A percentile compares a stretch with the other conserved stretches of the same genome.
Evolutionary conservation across 495 filamentous ascomycete species (phyloP).

Genomic region (Pseudotulostoma volvatum): DNA sequence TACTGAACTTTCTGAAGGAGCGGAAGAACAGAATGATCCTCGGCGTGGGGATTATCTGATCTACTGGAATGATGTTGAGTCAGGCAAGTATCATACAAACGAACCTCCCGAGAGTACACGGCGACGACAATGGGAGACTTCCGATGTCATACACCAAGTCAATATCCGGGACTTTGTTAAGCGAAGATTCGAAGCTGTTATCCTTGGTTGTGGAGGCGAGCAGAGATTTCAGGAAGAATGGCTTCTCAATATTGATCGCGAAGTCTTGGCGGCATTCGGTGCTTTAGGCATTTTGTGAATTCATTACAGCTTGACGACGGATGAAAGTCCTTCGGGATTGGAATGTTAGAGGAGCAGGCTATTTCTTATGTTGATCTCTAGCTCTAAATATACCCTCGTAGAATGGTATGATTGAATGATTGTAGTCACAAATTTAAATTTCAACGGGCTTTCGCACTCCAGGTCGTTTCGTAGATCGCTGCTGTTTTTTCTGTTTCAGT

Average conservation of each 20-base stretch:
- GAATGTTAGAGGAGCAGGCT: too few species aligned
- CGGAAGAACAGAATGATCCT: slow-evolving; percentile 24
- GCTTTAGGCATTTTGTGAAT: slow-evolving; percentile 31
- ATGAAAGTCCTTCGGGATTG: too few species aligned
- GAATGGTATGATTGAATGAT: too few species aligned
- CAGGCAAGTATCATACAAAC: slow-evolving; percentile 18
- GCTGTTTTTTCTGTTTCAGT: neutral
- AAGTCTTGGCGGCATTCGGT: slow-evolving; percentile 56
- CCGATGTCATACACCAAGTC: slow-evolving; percentile 56
- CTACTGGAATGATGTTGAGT: slow-evolving; percentile 28
- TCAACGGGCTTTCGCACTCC: too few species aligned
- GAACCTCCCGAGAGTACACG: slow-evolving; percentile 52
- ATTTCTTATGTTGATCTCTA: too few species aligned
- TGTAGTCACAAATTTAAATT: too few species aligned
- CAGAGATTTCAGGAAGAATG: slow-evolving; percentile 59
- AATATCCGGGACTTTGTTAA: slow-evolving; percentile 55
- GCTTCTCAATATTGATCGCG: slow-evolving; percentile 73
- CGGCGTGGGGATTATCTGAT: slow-evolving; percentile 33
- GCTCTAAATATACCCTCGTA: too few species aligned
- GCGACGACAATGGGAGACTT: slow-evolving; percentile 34
- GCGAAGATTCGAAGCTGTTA: slow-evolving; percentile 45
- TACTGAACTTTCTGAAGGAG: slow-evolving; percentile 38
- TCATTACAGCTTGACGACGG: too few species aligned
- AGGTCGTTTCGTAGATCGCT: too few species aligned
- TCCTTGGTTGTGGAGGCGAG: slow-evolving; percentile 52